These are phyloP conservation scores for Platanthera guangdongensis DNA, from an alignment of 106 monocot species.

Conservation along the genomic window DNA sequence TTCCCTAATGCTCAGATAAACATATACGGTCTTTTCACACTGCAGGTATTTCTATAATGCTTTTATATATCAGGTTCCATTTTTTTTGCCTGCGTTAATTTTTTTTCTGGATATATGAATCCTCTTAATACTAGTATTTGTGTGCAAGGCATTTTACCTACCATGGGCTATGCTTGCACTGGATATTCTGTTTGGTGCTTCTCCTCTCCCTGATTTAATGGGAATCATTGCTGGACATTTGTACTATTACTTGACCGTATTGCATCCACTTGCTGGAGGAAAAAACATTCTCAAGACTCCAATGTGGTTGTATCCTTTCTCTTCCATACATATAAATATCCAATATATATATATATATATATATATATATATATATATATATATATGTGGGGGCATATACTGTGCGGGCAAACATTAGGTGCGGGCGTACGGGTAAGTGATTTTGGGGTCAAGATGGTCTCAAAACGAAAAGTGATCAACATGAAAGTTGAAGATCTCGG, in stretches of 20 bases:
- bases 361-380: background rate
- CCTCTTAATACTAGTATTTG: background rate
- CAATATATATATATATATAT: background rate
- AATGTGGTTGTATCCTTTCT: slow-evolving; percentile 91
- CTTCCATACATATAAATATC: background rate
- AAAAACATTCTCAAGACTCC: slow-evolving; percentile 75
- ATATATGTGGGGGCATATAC: too few species aligned
- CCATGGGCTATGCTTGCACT: slow-evolving; percentile 91
- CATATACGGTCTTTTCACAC: slow-evolving; percentile 73
- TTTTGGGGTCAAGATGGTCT: too few species aligned
- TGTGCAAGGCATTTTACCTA: slow-evolving; percentile 72
- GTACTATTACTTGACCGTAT: slow-evolving; percentile 80
- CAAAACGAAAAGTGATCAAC: too few species aligned
- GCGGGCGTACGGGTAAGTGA: too few species aligned
- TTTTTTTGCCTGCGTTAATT: background rate
- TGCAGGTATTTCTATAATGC: slow-evolving; percentile 45
- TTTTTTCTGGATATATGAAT: background rate
- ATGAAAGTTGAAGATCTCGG: too few species aligned
- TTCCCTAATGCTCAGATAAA: slow-evolving; percentile 75
- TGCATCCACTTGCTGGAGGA: slow-evolving; percentile 74
- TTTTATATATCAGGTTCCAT: background rate
- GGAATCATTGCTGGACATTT: slow-evolving; percentile 89
- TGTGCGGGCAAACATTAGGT: too few species aligned
- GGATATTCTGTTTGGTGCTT: slow-evolving; percentile 86
- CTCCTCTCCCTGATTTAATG: slow-evolving; percentile 57